Percentiles rank a stretch among this genome's conserved stretches.
phyloP scores from a whole-genome alignment of 2,329 filamentous ascomycete genomes.

The Domatiomyces globalis region DNA sequence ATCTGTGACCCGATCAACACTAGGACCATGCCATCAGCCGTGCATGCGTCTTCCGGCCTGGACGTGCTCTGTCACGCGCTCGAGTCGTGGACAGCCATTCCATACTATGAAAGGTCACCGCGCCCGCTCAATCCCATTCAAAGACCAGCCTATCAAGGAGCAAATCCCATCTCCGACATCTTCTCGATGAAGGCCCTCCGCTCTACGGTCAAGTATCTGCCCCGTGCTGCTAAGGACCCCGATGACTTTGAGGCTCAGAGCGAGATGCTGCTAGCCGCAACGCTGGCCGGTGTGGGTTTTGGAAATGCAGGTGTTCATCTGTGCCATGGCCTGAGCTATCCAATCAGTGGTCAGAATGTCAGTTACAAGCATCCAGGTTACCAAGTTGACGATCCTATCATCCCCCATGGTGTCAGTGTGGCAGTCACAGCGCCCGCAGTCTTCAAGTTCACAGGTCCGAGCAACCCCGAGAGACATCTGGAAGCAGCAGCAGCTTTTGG shows the following conservation, averaged over 20 bases:
- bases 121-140: slow-evolving; percentile 79
- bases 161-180: slow-evolving; percentile 94
- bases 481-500: slow-evolving; percentile 82
- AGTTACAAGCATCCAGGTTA: slow-evolving; percentile 86
- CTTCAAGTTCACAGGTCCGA: slow-evolving; percentile 81
- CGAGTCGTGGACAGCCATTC: slow-evolving; percentile 96
- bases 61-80: slow-evolving; percentile 92
- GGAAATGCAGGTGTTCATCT: slow-evolving; percentile 94
- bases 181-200: slow-evolving; percentile 80
- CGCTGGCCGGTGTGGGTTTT: slow-evolving; percentile 87
- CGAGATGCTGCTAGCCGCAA: slow-evolving; percentile 90
- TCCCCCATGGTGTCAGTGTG: slow-evolving; percentile 90
- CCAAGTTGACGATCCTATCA: slow-evolving; percentile 58
- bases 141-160: slow-evolving; percentile 86
- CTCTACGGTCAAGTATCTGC: slow-evolving; percentile 80
- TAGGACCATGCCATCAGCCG: slow-evolving; percentile 84
- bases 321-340: slow-evolving; percentile 89
- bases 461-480: slow-evolving; percentile 84
- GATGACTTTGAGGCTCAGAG: slow-evolving; percentile 86
- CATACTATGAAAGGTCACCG: slow-evolving; percentile 72
- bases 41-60: slow-evolving; percentile 80
- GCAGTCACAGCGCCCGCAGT: slow-evolving; percentile 87
- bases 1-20: slow-evolving; percentile 83
- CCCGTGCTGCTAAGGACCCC: slow-evolving; percentile 70
- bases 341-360: slow-evolving; percentile 88